phyloP scores from a whole-genome alignment of 768 basidiomycete genomes.

The Suillus occidentalis region DNA sequence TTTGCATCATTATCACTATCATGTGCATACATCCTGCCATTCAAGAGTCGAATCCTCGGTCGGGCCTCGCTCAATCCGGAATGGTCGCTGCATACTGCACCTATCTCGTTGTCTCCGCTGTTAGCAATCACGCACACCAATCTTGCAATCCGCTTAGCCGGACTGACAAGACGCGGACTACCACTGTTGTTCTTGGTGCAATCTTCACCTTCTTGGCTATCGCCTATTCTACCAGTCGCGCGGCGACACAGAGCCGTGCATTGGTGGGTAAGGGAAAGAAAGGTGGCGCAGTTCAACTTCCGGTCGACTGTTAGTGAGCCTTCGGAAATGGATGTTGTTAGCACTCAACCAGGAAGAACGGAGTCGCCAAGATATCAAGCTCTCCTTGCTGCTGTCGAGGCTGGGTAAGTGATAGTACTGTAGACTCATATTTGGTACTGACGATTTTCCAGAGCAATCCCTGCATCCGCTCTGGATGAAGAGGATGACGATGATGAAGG shows the following conservation, averaged over 20 bases:
- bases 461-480: constrained; percentile 84
- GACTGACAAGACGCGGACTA: constrained; percentile 70
- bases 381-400: constrained; percentile 91
- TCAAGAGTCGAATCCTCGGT: constrained; percentile 91
- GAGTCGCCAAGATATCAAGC: constrained; percentile 94
- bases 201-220: constrained; percentile 97
- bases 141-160: constrained; percentile 88
- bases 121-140: constrained; percentile 86
- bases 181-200: constrained; percentile 87
- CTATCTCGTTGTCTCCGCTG: constrained; percentile 91
- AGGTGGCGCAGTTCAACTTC: constrained; percentile 61
- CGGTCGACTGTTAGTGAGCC: constrained; percentile 53
- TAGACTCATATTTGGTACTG: constrained; percentile 1
- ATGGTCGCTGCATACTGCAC: constrained; percentile 99
- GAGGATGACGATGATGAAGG: constrained; percentile 75
- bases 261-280: constrained; percentile 74
- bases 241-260: constrained; percentile 93
- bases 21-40: constrained; percentile 82
- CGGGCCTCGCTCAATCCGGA: constrained; percentile 90
- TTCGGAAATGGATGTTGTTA: constrained; percentile 76
- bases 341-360: constrained; percentile 77
- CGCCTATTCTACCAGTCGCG: constrained; percentile 94
- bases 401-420: constrained; percentile 58
- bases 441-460: constrained; percentile 65
- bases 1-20: constrained; percentile 77